Conservation (phyloP, 306 rosid genomes). For the Cicer bijugum region DNA sequence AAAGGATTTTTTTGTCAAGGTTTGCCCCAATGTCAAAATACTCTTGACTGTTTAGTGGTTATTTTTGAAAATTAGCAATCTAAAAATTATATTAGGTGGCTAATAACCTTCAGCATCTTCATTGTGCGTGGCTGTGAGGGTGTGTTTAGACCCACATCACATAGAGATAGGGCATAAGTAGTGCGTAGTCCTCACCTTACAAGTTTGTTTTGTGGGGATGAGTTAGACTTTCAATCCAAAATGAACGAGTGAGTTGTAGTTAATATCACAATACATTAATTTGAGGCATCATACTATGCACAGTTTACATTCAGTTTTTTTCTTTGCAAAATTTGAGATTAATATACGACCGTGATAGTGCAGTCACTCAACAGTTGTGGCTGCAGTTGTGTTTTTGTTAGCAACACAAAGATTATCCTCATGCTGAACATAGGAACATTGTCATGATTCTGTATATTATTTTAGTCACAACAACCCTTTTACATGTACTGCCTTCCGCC, state of each 20-base stretch:
- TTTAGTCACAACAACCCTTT: slow-evolving; percentile 8
- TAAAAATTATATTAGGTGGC: neutral
- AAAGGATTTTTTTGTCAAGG: neutral
- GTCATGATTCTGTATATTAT: slow-evolving; percentile 13
- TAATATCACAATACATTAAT: neutral
- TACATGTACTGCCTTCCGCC: neutral
- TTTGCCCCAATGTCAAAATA: neutral
- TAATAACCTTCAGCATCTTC: neutral
- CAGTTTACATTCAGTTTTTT: neutral
- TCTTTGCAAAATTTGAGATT: neutral
- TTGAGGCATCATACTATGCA: neutral
- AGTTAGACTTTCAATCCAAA: neutral
- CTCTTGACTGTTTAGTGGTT: neutral
- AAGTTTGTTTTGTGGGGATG: neutral
- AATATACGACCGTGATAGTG: neutral
- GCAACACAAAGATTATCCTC: slow-evolving; percentile 15
- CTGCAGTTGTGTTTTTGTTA: slow-evolving; percentile 22
- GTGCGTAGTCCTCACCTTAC: neutral
- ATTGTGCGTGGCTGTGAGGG: neutral
- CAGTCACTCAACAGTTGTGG: neutral
- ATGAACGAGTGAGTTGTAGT: neutral
- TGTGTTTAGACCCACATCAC: neutral
- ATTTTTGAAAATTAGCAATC: neutral
- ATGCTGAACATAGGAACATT: slow-evolving; percentile 28
- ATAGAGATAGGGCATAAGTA: neutral